Conservation (phyloP, 1,284 basidiomycete species). For the Ganoderma lingzhi region DNA sequence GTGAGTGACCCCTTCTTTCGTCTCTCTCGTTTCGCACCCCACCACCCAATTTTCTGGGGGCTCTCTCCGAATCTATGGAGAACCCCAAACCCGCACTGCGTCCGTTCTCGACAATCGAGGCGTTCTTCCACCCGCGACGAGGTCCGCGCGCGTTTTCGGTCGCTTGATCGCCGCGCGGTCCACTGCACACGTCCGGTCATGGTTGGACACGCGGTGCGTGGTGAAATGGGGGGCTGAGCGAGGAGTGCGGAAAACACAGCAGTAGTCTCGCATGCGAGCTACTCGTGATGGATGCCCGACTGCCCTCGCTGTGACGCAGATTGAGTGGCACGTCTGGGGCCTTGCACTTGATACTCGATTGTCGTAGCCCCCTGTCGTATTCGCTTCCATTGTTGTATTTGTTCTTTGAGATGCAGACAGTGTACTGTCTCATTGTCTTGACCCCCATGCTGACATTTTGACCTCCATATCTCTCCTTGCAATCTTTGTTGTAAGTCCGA, state of each 20-base stretch:
- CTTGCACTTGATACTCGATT: constrained; percentile 67
- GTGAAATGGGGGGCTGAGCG: constrained; percentile 96
- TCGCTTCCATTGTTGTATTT: constrained; percentile 44
- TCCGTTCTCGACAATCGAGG: constrained; percentile 78
- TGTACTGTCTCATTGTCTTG: constrained; percentile 10
- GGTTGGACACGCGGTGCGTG: constrained; percentile 86
- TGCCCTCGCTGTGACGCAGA: constrained; percentile 70
- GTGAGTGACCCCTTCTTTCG: constrained; percentile 83
- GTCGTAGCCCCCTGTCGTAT: constrained; percentile 63
- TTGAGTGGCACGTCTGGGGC: constrained; percentile 54
- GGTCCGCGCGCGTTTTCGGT: constrained; percentile 82
- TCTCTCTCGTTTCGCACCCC: constrained; percentile 89
- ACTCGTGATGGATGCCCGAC: constrained; percentile 45
- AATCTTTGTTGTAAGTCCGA: constrained; percentile 70
- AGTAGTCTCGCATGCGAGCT: constrained; percentile 44
- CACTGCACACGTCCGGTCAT: constrained; percentile 68
- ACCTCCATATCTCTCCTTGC: constrained; percentile 34
- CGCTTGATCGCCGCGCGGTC: constrained; percentile 88
- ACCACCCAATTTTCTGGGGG: constrained; percentile 93
- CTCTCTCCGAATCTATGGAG: constrained; percentile 87
- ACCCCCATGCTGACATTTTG: constrained; percentile 63
- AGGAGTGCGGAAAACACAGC: constrained; percentile 75
- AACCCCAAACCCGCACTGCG: constrained; percentile 90
- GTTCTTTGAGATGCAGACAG: constrained; percentile 29
- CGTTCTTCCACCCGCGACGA: constrained; percentile 78